A percentile compares a stretch with the other conserved stretches of the same genome.
phyloP scores from a whole-genome alignment of 2,329 filamentous ascomycete species.

The Stagonosporopsis rhizophila region DNA sequence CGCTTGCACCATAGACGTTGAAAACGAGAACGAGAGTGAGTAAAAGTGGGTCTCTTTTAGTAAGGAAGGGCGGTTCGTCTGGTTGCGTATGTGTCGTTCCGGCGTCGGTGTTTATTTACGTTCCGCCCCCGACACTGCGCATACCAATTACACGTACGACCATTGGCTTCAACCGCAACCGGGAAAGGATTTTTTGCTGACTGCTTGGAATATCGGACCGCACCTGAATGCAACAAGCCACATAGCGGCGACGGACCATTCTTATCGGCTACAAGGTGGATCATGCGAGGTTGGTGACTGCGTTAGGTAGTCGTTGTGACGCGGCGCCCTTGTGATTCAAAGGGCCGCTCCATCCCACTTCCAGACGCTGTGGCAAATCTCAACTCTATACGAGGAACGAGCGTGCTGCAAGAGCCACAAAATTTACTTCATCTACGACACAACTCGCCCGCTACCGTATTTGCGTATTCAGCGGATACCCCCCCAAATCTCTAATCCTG shows the following conservation, averaged over 20 bases:
- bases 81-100: not conserved
- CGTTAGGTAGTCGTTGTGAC: conserved; percentile 4
- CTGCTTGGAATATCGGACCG: not conserved
- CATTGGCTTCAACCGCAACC: not conserved
- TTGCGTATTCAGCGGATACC: conserved; percentile 11
- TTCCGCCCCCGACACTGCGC: conserved; percentile 7
- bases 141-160: not conserved
- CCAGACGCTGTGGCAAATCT: not conserved
- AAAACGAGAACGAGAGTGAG: not conserved
- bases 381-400: not conserved
- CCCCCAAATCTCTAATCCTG: not conserved
- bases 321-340: conserved; percentile 9
- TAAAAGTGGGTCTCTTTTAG: not conserved
- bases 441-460: not conserved
- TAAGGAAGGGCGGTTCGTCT: not conserved
- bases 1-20: not conserved
- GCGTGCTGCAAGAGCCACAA: not conserved
- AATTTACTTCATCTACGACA: not conserved
- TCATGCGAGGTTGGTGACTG: not conserved
- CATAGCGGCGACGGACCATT: not conserved
- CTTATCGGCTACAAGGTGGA: not conserved
- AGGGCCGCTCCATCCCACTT: not conserved
- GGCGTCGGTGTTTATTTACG: conserved; percentile 2
- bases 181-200: conserved; percentile 1
- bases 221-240: conserved; percentile 5